phyloP scores from a whole-genome alignment of 164 flowering plant genomes.

The Umbellularia californica region DNA sequence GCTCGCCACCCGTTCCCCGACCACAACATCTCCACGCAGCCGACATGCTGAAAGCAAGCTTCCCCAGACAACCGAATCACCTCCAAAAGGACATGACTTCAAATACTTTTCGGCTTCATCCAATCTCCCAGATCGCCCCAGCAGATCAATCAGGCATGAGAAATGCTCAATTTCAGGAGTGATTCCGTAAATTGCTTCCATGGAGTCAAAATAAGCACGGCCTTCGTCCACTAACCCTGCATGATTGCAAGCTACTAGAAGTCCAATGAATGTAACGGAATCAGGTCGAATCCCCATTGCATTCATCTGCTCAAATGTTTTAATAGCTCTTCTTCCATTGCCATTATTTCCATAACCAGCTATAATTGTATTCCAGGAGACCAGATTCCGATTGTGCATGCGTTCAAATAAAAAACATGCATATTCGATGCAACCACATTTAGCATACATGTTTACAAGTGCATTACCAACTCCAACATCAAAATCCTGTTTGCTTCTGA shows the following conservation, averaged over 20 bases:
- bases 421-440: conserved; percentile 55
- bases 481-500: conserved; percentile 30
- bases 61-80: conserved; percentile 56
- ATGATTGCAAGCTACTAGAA: conserved; percentile 66
- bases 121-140: conserved; percentile 69
- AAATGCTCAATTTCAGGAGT: conserved; percentile 48
- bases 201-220: conserved; percentile 34
- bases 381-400: conserved; percentile 39
- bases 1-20: conserved; percentile 46
- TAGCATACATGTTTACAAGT: conserved; percentile 77
- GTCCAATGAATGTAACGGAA: conserved; percentile 55
- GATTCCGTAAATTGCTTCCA: conserved; percentile 43
- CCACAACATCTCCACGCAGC: conserved; percentile 41
- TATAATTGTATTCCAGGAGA: conserved; percentile 74
- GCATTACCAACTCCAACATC: conserved; percentile 66
- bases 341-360: conserved; percentile 66
- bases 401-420: conserved; percentile 36
- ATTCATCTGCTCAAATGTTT: conserved; percentile 52
- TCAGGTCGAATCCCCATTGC: conserved; percentile 42
- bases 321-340: conserved; percentile 36
- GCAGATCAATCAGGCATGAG: conserved; percentile 64
- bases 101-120: conserved; percentile 50
- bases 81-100: conserved; percentile 26
- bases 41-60: conserved; percentile 69
- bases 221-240: conserved; percentile 66